Evolutionary conservation across 768 basidiomycete species (phyloP).

Genomic region (Kwoniella dejecticola): DNA sequence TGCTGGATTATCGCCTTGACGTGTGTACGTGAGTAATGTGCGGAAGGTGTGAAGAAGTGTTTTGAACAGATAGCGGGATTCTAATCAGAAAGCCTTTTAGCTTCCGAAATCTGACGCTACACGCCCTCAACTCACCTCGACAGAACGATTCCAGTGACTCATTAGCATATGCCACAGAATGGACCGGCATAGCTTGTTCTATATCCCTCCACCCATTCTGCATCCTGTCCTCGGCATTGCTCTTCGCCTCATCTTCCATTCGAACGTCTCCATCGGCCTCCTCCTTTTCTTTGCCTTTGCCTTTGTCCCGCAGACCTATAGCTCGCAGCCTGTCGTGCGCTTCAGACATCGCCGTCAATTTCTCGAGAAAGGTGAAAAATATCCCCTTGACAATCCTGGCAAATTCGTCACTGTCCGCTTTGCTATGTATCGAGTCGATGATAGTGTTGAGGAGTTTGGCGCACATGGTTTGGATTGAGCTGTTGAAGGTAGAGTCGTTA

Average conservation of each 20-base stretch:
- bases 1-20: constrained; percentile 68
- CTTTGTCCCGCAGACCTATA: constrained; percentile 32
- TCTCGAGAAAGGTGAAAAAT: constrained; percentile 79
- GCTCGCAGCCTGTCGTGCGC: constrained; percentile 50
- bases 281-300: constrained; percentile 51
- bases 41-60: constrained; percentile 87
- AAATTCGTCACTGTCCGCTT: constrained; percentile 71
- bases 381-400: constrained; percentile 71
- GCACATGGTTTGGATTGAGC: constrained; percentile 81
- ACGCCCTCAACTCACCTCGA: constrained; percentile 63
- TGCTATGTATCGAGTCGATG: constrained; percentile 75
- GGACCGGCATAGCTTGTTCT: constrained; percentile 82
- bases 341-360: constrained; percentile 73
- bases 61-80: constrained; percentile 81
- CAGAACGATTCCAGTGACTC: constrained; percentile 79
- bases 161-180: constrained; percentile 71
- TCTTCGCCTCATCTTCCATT: constrained; percentile 31
- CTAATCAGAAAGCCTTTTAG: constrained; percentile 58
- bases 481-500: constrained; percentile 80
- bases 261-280: constrained; percentile 29
- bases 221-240: constrained; percentile 29
- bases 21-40: constrained; percentile 71
- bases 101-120: too few species aligned
- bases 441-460: constrained; percentile 91
- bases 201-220: constrained; percentile 67